These are phyloP conservation scores for Boletus holoroseus DNA, from an alignment of 1,284 basidiomycete species.

Conservation along the genomic window DNA sequence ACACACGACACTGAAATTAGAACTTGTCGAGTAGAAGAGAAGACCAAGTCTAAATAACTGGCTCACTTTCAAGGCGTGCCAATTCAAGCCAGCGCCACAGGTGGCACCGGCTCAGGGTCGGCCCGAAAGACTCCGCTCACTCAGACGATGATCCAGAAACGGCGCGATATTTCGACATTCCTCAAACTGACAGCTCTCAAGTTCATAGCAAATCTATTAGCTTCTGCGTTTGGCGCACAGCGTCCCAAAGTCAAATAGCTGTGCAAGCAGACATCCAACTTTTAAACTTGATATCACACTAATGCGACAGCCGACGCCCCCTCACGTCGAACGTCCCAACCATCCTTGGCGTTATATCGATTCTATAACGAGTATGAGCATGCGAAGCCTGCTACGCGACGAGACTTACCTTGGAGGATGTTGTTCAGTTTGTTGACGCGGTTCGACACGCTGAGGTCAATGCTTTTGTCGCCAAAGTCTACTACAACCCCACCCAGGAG, in stretches of 20 bases:
- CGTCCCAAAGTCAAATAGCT: constrained; percentile 1
- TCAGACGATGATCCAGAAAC: neutral
- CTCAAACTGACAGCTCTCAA: neutral
- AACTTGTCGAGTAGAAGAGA: neutral
- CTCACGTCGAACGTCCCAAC: neutral
- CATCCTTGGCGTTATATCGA: constrained; percentile 31
- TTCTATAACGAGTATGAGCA: constrained; percentile 27
- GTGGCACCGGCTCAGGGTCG: neutral
- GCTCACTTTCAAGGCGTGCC: neutral
- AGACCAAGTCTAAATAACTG: neutral
- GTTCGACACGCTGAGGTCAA: constrained; percentile 90
- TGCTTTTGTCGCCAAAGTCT: constrained; percentile 97
- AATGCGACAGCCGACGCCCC: neutral
- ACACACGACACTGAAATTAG: neutral
- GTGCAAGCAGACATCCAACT: constrained; percentile 7
- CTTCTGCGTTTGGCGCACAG: neutral
- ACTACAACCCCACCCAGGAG: constrained; percentile 88
- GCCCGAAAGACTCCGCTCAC: neutral
- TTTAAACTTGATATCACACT: constrained; percentile 11
- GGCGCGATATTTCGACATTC: neutral
- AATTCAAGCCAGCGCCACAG: neutral
- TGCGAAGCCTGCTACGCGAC: neutral
- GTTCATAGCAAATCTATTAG: neutral
- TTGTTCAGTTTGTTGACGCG: constrained; percentile 94
- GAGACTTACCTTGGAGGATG: constrained; percentile 66